Percentiles rank a stretch among this genome's conserved stretches.
Conservation (phyloP, 129 eudicot species). For the Arctium minus region DNA sequence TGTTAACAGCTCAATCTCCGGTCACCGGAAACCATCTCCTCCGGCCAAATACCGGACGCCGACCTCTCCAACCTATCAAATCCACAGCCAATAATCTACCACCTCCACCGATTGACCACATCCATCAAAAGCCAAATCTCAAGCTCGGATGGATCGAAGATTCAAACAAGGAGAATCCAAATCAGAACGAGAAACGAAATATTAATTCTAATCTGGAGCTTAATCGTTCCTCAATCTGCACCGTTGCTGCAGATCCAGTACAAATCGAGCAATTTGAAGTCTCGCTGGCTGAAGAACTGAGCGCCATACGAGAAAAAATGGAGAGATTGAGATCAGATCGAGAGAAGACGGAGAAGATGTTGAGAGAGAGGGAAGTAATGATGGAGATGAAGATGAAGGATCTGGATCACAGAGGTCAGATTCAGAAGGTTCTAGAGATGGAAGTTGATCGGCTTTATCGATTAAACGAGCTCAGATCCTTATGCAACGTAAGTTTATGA, state of each 20-base stretch:
- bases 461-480: constrained; percentile 60
- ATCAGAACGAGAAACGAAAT: constrained; percentile 1
- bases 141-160: constrained; percentile 22
- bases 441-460: constrained; percentile 83
- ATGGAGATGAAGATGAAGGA: constrained; percentile 61
- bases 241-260: constrained; percentile 12
- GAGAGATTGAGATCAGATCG: constrained; percentile 58
- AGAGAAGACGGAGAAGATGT: constrained; percentile 68
- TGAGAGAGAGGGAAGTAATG: constrained; percentile 45
- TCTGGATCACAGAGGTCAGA: constrained; percentile 58
- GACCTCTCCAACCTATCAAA: constrained; percentile 57
- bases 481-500: constrained; percentile 43
- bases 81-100: constrained; percentile 14
- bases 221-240: neutral
- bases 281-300: constrained; percentile 78
- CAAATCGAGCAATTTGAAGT: constrained; percentile 51
- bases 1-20: constrained; percentile 53
- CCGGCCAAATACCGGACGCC: constrained; percentile 43
- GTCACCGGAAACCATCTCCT: constrained; percentile 28
- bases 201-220: neutral
- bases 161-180: constrained; percentile 61
- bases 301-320: constrained; percentile 55
- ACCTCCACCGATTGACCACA: neutral
- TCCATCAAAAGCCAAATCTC: constrained; percentile 17
- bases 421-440: constrained; percentile 70